These are phyloP conservation scores for Tolypocladium ophioglossoides DNA, from an alignment of 2,329 filamentous ascomycete species.

Conservation along the genomic window DNA sequence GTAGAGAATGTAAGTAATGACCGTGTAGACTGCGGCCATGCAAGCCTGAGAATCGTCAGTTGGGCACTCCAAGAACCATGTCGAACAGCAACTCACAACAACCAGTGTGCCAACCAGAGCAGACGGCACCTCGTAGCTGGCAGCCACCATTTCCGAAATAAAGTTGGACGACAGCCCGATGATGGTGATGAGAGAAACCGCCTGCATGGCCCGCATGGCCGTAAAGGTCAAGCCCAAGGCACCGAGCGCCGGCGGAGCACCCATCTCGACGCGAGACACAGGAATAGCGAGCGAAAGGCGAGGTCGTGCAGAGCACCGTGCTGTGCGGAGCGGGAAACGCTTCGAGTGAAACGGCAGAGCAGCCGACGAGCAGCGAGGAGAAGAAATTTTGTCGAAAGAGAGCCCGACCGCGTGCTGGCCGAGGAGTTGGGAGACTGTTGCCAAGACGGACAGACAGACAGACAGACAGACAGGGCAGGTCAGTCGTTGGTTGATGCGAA, in stretches of 20 bases:
- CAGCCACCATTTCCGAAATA: constrained; percentile 61
- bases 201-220: constrained; percentile 59
- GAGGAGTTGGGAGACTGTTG: constrained; percentile 1
- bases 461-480: too few species aligned
- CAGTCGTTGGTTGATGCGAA: not conserved
- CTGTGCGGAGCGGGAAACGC: constrained; percentile 30
- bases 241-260: constrained; percentile 45
- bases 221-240: constrained; percentile 73
- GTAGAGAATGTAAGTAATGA: constrained; percentile 74
- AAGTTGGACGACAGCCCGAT: constrained; percentile 78
- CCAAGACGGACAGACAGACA: not conserved
- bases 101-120: constrained; percentile 70
- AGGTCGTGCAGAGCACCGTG: constrained; percentile 25
- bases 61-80: not conserved
- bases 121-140: constrained; percentile 53
- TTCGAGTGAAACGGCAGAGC: constrained; percentile 29
- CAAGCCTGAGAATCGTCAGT: constrained; percentile 44
- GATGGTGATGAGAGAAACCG: constrained; percentile 60
- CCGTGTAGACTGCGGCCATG: constrained; percentile 68
- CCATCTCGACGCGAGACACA: constrained; percentile 26
- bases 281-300: constrained; percentile 31
- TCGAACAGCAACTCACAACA: constrained; percentile 50
- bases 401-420: constrained; percentile 1
- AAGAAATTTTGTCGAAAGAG: constrained; percentile 19
- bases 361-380: constrained; percentile 17